Conservation (phyloP, 768 basidiomycete genomes). For the Rossbeevera mucosa region DNA sequence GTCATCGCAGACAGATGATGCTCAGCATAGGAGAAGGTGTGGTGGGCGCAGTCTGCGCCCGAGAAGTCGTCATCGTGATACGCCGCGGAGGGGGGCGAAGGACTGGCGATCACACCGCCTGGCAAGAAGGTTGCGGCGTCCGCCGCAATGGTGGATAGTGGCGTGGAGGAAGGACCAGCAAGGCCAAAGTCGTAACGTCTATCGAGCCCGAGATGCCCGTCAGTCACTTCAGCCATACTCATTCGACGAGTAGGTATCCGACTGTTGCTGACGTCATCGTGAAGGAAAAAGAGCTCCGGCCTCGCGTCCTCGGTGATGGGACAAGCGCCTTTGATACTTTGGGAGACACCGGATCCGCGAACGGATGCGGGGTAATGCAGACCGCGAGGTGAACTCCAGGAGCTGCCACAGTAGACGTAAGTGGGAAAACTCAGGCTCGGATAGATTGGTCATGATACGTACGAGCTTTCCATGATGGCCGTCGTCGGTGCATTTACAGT, state of each 20-base stretch:
- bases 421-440: conserved; percentile 10
- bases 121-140: conserved; percentile 14
- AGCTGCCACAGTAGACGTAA: conserved; percentile 26
- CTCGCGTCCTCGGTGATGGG: conserved; percentile 25
- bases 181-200: conserved; percentile 5
- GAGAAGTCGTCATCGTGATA: conserved; percentile 23
- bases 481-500: conserved; percentile 22
- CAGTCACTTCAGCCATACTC: conserved; percentile 11
- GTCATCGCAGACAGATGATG: conserved; percentile 11
- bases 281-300: conserved; percentile 10
- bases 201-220: conserved; percentile 9
- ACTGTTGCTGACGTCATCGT: conserved; percentile 22
- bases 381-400: conserved; percentile 21
- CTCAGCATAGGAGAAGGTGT: conserved; percentile 13
- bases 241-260: conserved; percentile 13
- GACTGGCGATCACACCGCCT: conserved; percentile 13
- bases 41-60: conserved; percentile 13
- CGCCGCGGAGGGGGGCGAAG: conserved; percentile 21
- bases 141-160: conserved; percentile 12
- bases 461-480: conserved; percentile 26
- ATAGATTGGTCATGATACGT: conserved; percentile 13
- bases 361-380: conserved; percentile 25
- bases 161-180: conserved; percentile 4
- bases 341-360: conserved; percentile 18
- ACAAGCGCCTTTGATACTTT: conserved; percentile 7